These are phyloP conservation scores for Cicer pinnatifidum DNA, from an alignment of 306 rosid genomes.

Conservation along the genomic window DNA sequence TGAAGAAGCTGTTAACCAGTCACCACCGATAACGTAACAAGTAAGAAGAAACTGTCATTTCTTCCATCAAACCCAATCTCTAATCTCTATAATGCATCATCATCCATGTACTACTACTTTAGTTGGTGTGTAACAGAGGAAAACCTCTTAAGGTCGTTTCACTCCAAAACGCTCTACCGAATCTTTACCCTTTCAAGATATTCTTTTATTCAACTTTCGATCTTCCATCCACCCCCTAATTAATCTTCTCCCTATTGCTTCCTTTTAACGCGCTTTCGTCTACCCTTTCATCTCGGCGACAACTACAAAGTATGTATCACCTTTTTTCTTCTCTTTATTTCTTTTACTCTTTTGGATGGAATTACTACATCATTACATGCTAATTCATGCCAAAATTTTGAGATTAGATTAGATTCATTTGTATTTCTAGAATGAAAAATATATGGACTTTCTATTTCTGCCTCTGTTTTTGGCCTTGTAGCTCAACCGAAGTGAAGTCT, in stretches of 20 bases:
- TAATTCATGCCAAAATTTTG: not conserved
- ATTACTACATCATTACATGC: not conserved
- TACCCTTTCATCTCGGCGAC: not conserved
- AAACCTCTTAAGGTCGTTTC: not conserved
- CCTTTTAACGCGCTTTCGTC: not conserved
- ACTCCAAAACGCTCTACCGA: not conserved
- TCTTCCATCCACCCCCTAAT: not conserved
- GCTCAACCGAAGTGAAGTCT: not conserved
- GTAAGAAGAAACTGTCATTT: not conserved
- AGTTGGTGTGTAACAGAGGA: constrained; percentile 2
- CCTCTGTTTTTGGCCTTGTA: not conserved
- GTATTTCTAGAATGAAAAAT: not conserved
- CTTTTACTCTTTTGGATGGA: not conserved
- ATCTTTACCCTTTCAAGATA: constrained; percentile 2
- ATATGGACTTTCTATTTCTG: constrained; percentile 5
- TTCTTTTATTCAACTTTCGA: not conserved
- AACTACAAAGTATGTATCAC: not conserved
- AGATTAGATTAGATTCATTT: too few species aligned
- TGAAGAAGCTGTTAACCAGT: not conserved
- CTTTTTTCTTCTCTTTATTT: not conserved
- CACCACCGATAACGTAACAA: constrained; percentile 1
- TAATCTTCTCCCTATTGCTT: not conserved
- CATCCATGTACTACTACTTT: not conserved
- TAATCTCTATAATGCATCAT: not conserved
- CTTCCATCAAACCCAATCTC: constrained; percentile 3